phyloP scores from a whole-genome alignment of 2,329 filamentous ascomycete species.

The Calonectria crousiana region DNA sequence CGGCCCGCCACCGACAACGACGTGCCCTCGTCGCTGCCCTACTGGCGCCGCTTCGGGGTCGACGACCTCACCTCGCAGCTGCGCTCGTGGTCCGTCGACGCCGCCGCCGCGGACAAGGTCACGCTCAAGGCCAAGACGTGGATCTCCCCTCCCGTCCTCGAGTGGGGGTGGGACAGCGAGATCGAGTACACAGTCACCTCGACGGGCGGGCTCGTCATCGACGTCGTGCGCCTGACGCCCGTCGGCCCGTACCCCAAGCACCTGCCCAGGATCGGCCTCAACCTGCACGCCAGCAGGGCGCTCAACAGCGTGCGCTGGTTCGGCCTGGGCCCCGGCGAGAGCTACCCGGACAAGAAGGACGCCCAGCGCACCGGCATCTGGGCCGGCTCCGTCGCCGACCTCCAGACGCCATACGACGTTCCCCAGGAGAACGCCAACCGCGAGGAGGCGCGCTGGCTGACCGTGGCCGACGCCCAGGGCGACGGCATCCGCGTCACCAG shows the following conservation, averaged over 20 bases:
- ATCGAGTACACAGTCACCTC: slow-evolving; percentile 65
- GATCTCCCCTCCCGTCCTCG: slow-evolving; percentile 70
- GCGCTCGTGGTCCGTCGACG: slow-evolving; percentile 53
- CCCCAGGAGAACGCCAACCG: slow-evolving; percentile 77
- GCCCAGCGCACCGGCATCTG: slow-evolving; percentile 67
- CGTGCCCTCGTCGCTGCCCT: slow-evolving; percentile 62
- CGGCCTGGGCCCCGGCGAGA: slow-evolving; percentile 73
- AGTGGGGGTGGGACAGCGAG: slow-evolving; percentile 66
- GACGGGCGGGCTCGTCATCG: slow-evolving; percentile 59
- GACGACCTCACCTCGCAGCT: slow-evolving; percentile 60
- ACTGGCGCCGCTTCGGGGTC: slow-evolving; percentile 69
- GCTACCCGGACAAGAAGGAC: slow-evolving; percentile 72
- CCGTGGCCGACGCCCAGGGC: slow-evolving; percentile 42
- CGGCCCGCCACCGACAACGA: slow-evolving; percentile 77
- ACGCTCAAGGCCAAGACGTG: slow-evolving; percentile 66
- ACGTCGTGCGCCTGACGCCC: slow-evolving; percentile 57
- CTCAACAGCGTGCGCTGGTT: slow-evolving; percentile 68
- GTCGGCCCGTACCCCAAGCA: slow-evolving; percentile 64
- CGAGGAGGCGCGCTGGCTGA: slow-evolving; percentile 70
- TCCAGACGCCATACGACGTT: slow-evolving; percentile 73
- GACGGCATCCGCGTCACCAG: slow-evolving; percentile 38
- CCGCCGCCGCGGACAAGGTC: slow-evolving; percentile 57
- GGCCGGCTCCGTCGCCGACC: slow-evolving; percentile 56
- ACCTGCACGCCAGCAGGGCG: slow-evolving; percentile 61
- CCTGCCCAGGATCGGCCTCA: slow-evolving; percentile 72